Base-by-base conservation (phyloP, 1,284 basidiomycete genomes). In the Rhodotorula mucilaginosa region DNA sequence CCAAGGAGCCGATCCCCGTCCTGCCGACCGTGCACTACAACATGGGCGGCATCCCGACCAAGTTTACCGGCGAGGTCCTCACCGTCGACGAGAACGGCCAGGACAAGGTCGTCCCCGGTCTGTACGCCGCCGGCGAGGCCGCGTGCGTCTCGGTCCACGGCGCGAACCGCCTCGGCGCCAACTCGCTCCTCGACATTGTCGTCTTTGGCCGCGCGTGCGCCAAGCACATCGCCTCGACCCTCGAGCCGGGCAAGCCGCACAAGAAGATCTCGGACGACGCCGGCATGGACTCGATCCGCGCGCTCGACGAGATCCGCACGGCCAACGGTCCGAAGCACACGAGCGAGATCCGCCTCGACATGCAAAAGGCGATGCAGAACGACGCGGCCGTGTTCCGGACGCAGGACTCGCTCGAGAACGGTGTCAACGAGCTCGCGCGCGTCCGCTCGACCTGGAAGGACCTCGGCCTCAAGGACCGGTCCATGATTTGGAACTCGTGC, bases 141-240 rank as follows among this genome's bases (percentile, higher is more conserved):
- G 97, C 97, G 47, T 98, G 93, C 81, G 97, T 99, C 58, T 99
- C 97, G 29, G 97, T 99, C 29, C 97, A 99, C 82, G 97, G 97
- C 79, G 97, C 97, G 74, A 99, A 99, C 86, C 93, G 97, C 84
- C 90, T 99, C 70, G 97, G 97, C 78, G 97, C 97, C 81, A 99
- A 99, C 87, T 99, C 97, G 63, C 88, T 99, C 58, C 87, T 99
- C 76, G 97, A 99, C 82, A 97, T 99, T 80, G 97, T 99, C 82
- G 97, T 99, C 78, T 99, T 77, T 97, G 97, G 97, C 79, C 93
- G 97, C 82, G 97, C 97, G 29, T 96, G 92, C 80, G 97, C 97
- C 64, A 92, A 97, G 84, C 97, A 99, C 84, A 99, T 99, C 82
- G 90, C 88, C 80, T 93, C 97, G 78, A 98, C 87, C 67, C 86